Conservation (phyloP, 768 basidiomycete genomes). For the Polyporus arcularius region DNA sequence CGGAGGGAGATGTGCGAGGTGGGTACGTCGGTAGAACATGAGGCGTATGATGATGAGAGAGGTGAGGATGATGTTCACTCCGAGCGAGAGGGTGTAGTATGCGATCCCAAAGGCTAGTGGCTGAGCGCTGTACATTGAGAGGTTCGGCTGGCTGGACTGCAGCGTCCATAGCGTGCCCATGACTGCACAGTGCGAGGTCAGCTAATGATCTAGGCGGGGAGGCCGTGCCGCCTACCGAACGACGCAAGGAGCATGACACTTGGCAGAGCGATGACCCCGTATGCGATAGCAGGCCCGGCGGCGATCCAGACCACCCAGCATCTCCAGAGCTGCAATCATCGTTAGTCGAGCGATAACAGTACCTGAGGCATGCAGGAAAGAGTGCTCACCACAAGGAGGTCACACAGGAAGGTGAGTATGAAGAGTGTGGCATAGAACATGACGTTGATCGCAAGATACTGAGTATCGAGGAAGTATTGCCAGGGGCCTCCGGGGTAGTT, state of each 20-base stretch:
- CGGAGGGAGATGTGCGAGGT: constrained; percentile 19
- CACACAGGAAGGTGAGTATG: constrained; percentile 43
- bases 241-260: constrained; percentile 17
- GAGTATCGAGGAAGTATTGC: constrained; percentile 44
- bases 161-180: constrained; percentile 23
- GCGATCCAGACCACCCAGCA: constrained; percentile 19
- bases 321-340: constrained; percentile 8
- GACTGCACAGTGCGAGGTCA: not conserved
- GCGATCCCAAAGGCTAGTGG: constrained; percentile 23
- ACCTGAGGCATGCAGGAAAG: not conserved
- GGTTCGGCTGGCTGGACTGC: constrained; percentile 21
- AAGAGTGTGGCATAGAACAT: constrained; percentile 46
- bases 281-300: constrained; percentile 8
- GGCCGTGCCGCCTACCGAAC: constrained; percentile 8
- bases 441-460: constrained; percentile 43
- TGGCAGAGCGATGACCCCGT: constrained; percentile 9
- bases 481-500: constrained; percentile 40
- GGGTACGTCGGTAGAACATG: constrained; percentile 23
- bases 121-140: constrained; percentile 21
- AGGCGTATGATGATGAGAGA: constrained; percentile 25
- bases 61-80: constrained; percentile 29
- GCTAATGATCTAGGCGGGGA: not conserved
- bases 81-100: constrained; percentile 28
- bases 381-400: constrained; percentile 42
- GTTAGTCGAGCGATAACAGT: not conserved